Base-by-base conservation (phyloP, 768 basidiomycete genomes). In the Krasilnikovozyma curviuscula region DNA sequence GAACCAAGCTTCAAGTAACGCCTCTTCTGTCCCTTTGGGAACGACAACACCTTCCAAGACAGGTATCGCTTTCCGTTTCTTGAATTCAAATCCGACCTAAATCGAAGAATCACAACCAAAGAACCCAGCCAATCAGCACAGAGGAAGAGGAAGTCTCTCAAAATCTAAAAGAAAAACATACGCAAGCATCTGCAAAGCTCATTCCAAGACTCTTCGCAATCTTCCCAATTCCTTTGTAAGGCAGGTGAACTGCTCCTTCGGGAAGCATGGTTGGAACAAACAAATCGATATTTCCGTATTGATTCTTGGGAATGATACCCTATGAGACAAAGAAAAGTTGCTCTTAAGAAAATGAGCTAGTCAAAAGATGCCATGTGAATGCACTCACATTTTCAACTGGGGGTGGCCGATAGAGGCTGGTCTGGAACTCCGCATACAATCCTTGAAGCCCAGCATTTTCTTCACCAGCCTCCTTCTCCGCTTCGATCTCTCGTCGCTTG, bases 231-330 rank as follows among this genome's bases (percentile, higher is more conserved):
- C 84, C 81, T 62, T 86, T 89, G 66, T 73, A 83, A n/a, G 88
- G 83, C 18, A 98, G 68, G 66, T 95, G 85, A 2, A 70, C 78
- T 5, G 75, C 83, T 18, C 93, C 93, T 44, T 62, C 66, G 2
- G 93, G 93, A 27, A 97, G 71, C 93, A 98, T 98, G 3, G 83
- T 79, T 25, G 83, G 79, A 23, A 83, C 83, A 63, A 91, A 98
- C 23, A 98, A 66, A 66, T 98, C 91, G 54, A 98, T 82, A 62
- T 95, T 98, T 16, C 91, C 91, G 62, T 91, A 98, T 54, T 79
- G 76, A 59, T 98, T 98, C 67, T 83, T 89, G 6, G 88, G 88
- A 27, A 98, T 74, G 61, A 75, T 77, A 28, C 91, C 91, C 89
- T 97, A 58, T 24, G 38, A 28, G 40, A 1, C 28, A 29, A 18